phyloP scores from a whole-genome alignment of 2,329 filamentous ascomycete species.

The Fusarium drepaniforme region DNA sequence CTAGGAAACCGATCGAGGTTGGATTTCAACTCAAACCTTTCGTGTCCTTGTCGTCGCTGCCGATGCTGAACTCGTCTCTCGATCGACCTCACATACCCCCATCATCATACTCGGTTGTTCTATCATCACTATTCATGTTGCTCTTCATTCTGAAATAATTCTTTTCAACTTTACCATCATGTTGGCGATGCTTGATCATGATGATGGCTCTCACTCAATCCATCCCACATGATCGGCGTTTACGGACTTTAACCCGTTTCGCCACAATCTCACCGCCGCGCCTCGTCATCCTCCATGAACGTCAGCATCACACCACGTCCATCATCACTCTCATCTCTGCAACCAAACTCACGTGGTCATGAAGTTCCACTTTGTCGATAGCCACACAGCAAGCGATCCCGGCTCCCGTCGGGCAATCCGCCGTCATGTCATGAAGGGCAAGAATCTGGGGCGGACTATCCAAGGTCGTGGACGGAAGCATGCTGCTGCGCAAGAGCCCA shows the following conservation, averaged over 20 bases:
- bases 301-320: neutral
- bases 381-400: conserved; percentile 6
- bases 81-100: neutral
- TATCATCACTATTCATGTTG: neutral
- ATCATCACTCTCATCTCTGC: neutral
- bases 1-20: neutral
- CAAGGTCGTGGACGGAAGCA: conserved; percentile 33
- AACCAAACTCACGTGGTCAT: conserved; percentile 9
- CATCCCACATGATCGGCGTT: conserved; percentile 19
- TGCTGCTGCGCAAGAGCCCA: neutral
- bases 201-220: neutral
- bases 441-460: conserved; percentile 35
- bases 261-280: conserved; percentile 18
- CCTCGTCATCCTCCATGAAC: neutral
- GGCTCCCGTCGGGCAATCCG: conserved; percentile 31
- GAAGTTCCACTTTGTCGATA: conserved; percentile 38
- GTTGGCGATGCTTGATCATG: neutral
- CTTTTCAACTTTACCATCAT: neutral
- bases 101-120: neutral
- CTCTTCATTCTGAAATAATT: neutral
- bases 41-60: neutral
- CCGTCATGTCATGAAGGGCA: conserved; percentile 42
- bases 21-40: neutral
- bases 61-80: neutral
- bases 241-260: conserved; percentile 26